These are phyloP conservation scores for Astrephomene gubernaculifera DNA, from an alignment of 139 green algal species.

Conservation along the genomic window DNA sequence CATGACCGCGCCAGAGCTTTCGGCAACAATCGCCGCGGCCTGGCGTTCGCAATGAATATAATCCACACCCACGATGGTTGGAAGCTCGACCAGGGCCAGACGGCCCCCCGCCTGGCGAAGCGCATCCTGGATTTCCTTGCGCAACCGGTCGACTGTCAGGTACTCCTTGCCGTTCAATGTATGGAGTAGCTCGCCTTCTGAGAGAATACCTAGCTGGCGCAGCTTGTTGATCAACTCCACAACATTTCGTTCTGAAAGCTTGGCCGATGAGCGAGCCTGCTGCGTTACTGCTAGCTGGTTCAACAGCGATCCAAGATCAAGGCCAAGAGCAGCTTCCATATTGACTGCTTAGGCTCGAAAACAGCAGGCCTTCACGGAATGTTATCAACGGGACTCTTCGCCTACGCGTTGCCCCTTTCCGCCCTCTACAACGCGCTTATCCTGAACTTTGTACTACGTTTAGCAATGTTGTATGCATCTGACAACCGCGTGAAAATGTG, in stretches of 20 bases:
- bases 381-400: too few relatives aligned
- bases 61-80: conserved; percentile 83
- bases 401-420: too few relatives aligned
- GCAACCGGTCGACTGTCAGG: conserved; percentile 79
- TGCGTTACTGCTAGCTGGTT: conserved; percentile 76
- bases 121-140: conserved; percentile 54
- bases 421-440: too few relatives aligned
- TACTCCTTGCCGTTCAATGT: conserved; percentile 91
- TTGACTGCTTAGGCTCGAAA: not conserved
- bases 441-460: conserved; percentile 21
- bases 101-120: conserved; percentile 72
- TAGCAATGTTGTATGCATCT: too few relatives aligned
- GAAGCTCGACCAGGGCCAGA: conserved; percentile 86
- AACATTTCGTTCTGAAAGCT: conserved; percentile 89
- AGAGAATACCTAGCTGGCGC: conserved; percentile 75
- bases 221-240: conserved; percentile 93
- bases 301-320: conserved; percentile 78
- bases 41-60: conserved; percentile 63
- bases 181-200: conserved; percentile 82
- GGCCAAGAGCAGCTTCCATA: conserved; percentile 37
- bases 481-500: too few relatives aligned
- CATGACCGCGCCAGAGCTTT: conserved; percentile 61
- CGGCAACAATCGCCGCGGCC: conserved; percentile 55
- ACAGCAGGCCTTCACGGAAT: not conserved
- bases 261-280: conserved; percentile 72